Percentiles rank a stretch among this genome's conserved stretches.
These are phyloP conservation scores for Suillus lakei DNA, from an alignment of 768 basidiomycete genomes.

Conservation along the genomic window DNA sequence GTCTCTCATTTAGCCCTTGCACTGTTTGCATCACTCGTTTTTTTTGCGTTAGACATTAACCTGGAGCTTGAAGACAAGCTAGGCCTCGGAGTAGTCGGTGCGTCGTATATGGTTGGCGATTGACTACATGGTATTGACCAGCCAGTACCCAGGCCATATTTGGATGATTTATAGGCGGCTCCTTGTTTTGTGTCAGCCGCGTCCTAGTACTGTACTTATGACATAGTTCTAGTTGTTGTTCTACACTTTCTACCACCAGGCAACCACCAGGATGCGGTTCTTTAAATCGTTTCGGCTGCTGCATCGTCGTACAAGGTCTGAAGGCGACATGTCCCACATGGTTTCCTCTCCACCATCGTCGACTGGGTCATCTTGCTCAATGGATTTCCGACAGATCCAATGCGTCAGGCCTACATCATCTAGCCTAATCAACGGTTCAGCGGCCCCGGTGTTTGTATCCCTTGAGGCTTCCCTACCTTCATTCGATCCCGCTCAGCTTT, in stretches of 20 bases:
- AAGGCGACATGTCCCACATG: constrained; percentile 40
- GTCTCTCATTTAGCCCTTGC: neutral
- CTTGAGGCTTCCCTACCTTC: constrained; percentile 26
- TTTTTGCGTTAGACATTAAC: neutral
- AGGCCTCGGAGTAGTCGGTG: neutral
- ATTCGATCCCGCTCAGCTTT: constrained; percentile 32
- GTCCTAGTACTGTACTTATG: neutral
- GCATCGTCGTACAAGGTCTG: constrained; percentile 54
- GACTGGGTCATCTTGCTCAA: constrained; percentile 5
- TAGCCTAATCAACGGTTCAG: neutral
- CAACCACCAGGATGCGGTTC: constrained; percentile 43
- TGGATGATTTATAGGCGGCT: neutral
- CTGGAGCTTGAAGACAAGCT: neutral
- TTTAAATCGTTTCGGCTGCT: constrained; percentile 50
- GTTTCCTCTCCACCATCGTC: constrained; percentile 1
- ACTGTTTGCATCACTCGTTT: neutral
- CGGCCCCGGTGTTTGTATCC: constrained; percentile 29
- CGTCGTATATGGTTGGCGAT: neutral
- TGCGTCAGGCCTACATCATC: neutral
- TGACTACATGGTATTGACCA: neutral
- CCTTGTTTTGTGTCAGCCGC: neutral
- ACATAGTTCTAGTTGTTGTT: neutral
- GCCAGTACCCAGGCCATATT: neutral
- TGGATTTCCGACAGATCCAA: neutral
- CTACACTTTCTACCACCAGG: constrained; percentile 3